A percentile compares a stretch with the other conserved stretches of the same genome.
These are phyloP conservation scores for Mycena pura DNA, from an alignment of 768 basidiomycete species.

Conservation along the genomic window DNA sequence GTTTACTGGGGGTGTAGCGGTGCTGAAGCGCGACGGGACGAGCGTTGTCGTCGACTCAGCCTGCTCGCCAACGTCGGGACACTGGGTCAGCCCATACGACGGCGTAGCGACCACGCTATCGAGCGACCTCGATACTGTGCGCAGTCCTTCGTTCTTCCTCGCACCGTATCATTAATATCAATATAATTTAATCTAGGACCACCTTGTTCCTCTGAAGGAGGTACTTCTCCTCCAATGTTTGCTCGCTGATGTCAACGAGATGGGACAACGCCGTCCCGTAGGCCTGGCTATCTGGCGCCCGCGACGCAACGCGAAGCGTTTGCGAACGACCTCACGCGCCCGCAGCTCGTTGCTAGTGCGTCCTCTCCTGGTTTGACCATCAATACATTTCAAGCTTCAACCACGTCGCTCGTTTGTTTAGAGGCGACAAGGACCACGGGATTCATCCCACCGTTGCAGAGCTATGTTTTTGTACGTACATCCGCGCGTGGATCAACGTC, in stretches of 20 bases:
- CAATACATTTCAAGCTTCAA: neutral
- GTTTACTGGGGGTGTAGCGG: slow-evolving; percentile 44
- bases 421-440: slow-evolving; percentile 56
- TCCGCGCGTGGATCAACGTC: slow-evolving; percentile 58
- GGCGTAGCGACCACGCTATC: slow-evolving; percentile 48
- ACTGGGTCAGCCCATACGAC: slow-evolving; percentile 62
- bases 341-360: slow-evolving; percentile 57
- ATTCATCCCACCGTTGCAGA: slow-evolving; percentile 58
- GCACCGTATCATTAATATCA: neutral
- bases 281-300: slow-evolving; percentile 65
- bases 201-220: slow-evolving; percentile 62
- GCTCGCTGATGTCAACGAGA: too few relatives aligned
- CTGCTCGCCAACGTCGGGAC: slow-evolving; percentile 54
- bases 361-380: neutral
- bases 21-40: slow-evolving; percentile 53
- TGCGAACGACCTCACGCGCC: slow-evolving; percentile 62
- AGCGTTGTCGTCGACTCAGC: slow-evolving; percentile 47
- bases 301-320: slow-evolving; percentile 54
- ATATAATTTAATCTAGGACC: slow-evolving; percentile 43
- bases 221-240: slow-evolving; percentile 17
- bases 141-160: slow-evolving; percentile 15
- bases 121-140: slow-evolving; percentile 59
- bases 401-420: neutral
- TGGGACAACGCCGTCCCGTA: too few relatives aligned
- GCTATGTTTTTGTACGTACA: slow-evolving; percentile 60